phyloP scores from a whole-genome alignment of 371 early-diverging fungal species.

The Apophysomyces elegans region DNA sequence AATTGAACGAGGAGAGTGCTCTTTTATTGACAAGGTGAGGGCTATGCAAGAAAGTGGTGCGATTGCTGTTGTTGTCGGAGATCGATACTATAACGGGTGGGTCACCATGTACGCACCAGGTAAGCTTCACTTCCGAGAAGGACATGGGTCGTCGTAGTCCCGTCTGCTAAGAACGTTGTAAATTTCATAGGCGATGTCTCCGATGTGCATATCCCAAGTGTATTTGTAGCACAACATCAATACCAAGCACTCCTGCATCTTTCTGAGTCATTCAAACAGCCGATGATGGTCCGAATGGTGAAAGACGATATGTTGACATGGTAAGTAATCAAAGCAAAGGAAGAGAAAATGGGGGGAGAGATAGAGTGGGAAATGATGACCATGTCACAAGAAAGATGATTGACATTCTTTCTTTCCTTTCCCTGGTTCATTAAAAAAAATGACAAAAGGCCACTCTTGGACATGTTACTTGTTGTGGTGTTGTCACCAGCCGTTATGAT shows the following conservation, averaged over 20 bases:
- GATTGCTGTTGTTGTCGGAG: slow-evolving; percentile 90
- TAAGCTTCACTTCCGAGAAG: slow-evolving; percentile 25
- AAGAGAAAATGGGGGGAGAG: neutral
- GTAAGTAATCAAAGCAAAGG: slow-evolving; percentile 22
- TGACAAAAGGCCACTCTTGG: slow-evolving; percentile 61
- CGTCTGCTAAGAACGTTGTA: too few relatives aligned
- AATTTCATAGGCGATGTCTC: slow-evolving; percentile 66
- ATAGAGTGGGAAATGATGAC: neutral
- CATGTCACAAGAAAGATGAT: neutral
- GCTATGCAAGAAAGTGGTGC: slow-evolving; percentile 89
- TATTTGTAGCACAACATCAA: slow-evolving; percentile 77
- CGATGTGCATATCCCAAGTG: slow-evolving; percentile 78
- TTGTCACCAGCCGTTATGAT: slow-evolving; percentile 78
- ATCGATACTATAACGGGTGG: slow-evolving; percentile 70
- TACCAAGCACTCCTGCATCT: slow-evolving; percentile 59
- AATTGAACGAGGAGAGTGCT: slow-evolving; percentile 85
- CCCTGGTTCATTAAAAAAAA: slow-evolving; percentile 1
- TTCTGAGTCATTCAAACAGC: slow-evolving; percentile 34
- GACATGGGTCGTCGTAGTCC: neutral
- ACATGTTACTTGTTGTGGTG: slow-evolving; percentile 73
- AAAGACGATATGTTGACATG: slow-evolving; percentile 52
- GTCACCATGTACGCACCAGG: slow-evolving; percentile 93
- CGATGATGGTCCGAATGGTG: slow-evolving; percentile 46
- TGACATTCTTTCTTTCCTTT: neutral
- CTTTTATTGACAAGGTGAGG: slow-evolving; percentile 87